These are phyloP conservation scores for Globisporangium radiosum DNA, from an alignment of 352 stramenopile genomes.

Conservation along the genomic window DNA sequence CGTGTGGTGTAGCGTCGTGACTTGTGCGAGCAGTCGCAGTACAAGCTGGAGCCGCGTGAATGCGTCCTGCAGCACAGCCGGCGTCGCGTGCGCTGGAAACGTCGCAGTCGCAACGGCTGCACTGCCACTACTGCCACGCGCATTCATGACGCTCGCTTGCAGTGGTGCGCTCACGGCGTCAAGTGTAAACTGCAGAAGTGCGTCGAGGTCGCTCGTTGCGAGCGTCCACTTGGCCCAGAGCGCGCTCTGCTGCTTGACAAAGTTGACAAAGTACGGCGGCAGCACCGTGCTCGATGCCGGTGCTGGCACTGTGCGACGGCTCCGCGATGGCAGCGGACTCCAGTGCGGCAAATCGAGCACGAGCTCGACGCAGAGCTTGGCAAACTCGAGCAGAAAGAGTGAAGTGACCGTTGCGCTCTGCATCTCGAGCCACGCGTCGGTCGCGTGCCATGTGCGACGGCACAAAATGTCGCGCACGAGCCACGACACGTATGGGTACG, in stretches of 20 bases:
- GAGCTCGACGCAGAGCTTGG: conserved; percentile 69
- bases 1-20: conserved; percentile 60
- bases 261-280: conserved; percentile 82
- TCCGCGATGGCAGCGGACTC: conserved; percentile 22
- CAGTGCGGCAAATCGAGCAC: conserved; percentile 77
- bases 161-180: conserved; percentile 59
- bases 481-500: conserved; percentile 81
- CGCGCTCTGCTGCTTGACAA: conserved; percentile 69
- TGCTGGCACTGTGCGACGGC: conserved; percentile 21
- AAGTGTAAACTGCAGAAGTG: conserved; percentile 46
- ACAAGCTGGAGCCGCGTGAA: conserved; percentile 68
- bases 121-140: background rate
- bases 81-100: conserved; percentile 39
- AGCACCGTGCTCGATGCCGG: conserved; percentile 58
- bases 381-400: conserved; percentile 64
- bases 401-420: conserved; percentile 57
- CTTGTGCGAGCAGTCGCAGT: conserved; percentile 47
- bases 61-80: conserved; percentile 68
- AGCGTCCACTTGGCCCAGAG: conserved; percentile 80
- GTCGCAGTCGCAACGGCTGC: background rate
- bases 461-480: conserved; percentile 77
- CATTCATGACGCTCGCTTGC: conserved; percentile 2
- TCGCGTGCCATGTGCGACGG: conserved; percentile 73
- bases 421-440: conserved; percentile 51
- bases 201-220: conserved; percentile 41